Evolutionary conservation across 2,329 filamentous ascomycete genomes (phyloP), one percentile per base, ranked within the genome.

Genomic region (Pezicula carpinea): DNA sequence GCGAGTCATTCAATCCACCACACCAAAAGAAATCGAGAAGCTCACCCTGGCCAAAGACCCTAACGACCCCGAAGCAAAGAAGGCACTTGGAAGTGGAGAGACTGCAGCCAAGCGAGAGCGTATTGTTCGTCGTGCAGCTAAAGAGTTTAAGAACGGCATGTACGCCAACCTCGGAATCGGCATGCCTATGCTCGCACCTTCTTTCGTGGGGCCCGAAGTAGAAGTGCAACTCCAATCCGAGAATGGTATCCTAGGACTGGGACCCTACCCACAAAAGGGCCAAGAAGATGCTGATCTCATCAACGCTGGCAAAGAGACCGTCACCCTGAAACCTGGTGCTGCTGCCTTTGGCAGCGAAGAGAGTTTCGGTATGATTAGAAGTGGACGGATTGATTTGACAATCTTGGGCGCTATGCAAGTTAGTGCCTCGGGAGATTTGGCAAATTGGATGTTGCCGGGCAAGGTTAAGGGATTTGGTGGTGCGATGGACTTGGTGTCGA

Each of bases 81-180:
- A 55, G 5, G 61, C 59, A 1, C 55, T 66, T 5, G 63, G 62
- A 47, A 62, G 52, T 47, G 63, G 63, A 11, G 62, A 60, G 6
- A 61, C 59, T 5, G 62, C 59, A 10, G 80, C 79, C 61, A 89
- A 90, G 75, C 81, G 90, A 50, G 89, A 95, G 70, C 80, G 85
- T 51, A 96, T 95, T 65, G 89, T 95, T 39, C 80, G 81, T 54
- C 78, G 89, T 49, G 89, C 89, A 1, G 88, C 89, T 41, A 91
- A 91, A 74, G 89, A 95, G 70, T 91, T 95, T 72, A 88, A 92
- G 77, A 91, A 95, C 67, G 89, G 89, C 69, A 93, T 93, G 88
- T 95, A 95, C 66, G 89, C 89, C 60, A 95, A 95, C 69, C 71
- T 95, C 48, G 90, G 90, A 51, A 95, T 95, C 57, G 90, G 90